Base-by-base conservation (phyloP, 2,329 filamentous ascomycete species). In the Torrubiella hemipterigena region DNA sequence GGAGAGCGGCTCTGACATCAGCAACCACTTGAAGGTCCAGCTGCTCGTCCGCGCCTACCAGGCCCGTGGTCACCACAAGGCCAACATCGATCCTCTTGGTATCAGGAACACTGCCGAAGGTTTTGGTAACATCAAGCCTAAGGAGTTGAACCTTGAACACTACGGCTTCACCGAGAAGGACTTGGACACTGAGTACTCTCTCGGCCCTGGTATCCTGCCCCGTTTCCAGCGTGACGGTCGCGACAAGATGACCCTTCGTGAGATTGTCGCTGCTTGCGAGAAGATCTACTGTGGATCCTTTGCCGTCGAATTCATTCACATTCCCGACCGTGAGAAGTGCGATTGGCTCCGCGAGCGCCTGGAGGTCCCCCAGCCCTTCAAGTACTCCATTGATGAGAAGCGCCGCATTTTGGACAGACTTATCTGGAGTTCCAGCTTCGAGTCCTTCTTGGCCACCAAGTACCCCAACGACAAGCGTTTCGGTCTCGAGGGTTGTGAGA, bases 401-500 rank as follows among this genome's bases (percentile, higher is more conserved):
- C 83, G 91, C 52, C 78, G 91, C 44, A 94, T 98, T 46, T 73
- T 98, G 44, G 91, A 98, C 63, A 84, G 91, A 52, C 69, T 98
- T 42, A 98, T 98, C 58, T 98, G 91, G 91, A 89, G 84, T 55
- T 93, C 87, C 42, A 95, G 85, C 61, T 98, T 98, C 57, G 91
- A 98, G 65, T 65, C 77, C 38, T 98, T 98, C 72, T 67, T 93
- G 44, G 79, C 91, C 35, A 95, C 86, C 36, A 98, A 98, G 62
- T 96, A 95, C 62, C 91, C 91, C 57, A 98, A 98, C 61, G 91
- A 98, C 65, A 98, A 98, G 73, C 84, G 91, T 52, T 98, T 98
- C 60, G 91, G 91, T 63, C 75, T 98, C 17, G 91, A 98, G 65
- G 91, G 91, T 54, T 93, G 87, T 52, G 91, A 98, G 61, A 89